phyloP scores from a whole-genome alignment of 192 early-diverging fungal species.

The Coemansia sp. region DNA sequence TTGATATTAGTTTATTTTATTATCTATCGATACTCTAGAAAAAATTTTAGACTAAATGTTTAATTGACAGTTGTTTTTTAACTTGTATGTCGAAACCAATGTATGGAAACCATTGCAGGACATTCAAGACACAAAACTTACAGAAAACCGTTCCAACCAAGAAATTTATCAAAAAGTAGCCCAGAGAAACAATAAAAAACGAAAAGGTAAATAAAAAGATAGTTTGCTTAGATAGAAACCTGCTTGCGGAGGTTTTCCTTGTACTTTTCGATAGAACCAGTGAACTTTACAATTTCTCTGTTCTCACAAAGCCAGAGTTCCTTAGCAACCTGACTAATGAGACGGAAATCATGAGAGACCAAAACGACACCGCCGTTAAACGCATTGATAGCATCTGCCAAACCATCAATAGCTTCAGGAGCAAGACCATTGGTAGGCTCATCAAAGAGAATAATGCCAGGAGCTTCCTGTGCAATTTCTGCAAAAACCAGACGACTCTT shows the following conservation, averaged over 20 bases:
- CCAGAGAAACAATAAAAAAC: conserved; percentile 8
- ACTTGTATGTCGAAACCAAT: too few species aligned
- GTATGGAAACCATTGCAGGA: too few species aligned
- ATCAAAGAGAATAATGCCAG: conserved; percentile 89
- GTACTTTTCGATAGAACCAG: conserved; percentile 83
- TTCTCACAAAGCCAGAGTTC: conserved; percentile 94
- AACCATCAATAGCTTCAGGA: conserved; percentile 88
- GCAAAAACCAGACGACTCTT: conserved; percentile 87
- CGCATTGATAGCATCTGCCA: conserved; percentile 93
- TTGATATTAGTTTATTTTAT: background rate
- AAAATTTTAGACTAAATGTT: too few species aligned
- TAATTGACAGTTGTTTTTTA: too few species aligned
- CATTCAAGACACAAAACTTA: too few species aligned
- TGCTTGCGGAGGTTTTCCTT: conserved; percentile 86
- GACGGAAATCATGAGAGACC: conserved; percentile 98
- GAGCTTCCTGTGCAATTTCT: conserved; percentile 63
- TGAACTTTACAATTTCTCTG: conserved; percentile 70
- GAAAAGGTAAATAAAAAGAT: background rate
- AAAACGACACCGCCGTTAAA: conserved; percentile 96
- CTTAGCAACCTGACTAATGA: conserved; percentile 93
- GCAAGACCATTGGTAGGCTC: conserved; percentile 96
- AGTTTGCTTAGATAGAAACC: conserved; percentile 48
- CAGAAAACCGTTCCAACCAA: too few species aligned
- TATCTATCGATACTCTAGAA: background rate
- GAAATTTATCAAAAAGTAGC: background rate